These are phyloP conservation scores for Kluyveromyces marxianus DNA, from an alignment of 1,139 yeast genomes.

Conservation along the genomic window DNA sequence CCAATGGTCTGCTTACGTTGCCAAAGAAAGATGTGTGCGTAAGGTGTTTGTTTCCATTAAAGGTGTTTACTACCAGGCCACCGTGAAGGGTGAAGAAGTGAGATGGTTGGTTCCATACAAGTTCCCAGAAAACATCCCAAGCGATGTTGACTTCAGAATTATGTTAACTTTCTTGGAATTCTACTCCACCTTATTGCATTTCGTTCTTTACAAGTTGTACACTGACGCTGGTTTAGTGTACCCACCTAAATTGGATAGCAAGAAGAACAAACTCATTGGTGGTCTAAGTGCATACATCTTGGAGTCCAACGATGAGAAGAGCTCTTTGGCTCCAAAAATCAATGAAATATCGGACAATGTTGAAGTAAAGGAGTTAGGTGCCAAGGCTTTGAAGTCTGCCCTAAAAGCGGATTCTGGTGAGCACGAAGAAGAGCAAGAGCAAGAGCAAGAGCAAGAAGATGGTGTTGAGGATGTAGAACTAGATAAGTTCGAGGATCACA, in stretches of 20 bases:
- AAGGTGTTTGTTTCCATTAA: conserved; percentile 94
- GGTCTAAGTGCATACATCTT: conserved; percentile 81
- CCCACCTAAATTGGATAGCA: conserved; percentile 78
- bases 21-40: conserved; percentile 71
- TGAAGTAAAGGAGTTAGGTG: conserved; percentile 31
- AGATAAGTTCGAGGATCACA: conserved; percentile 62
- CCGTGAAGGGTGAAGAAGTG: conserved; percentile 81
- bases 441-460: conserved; percentile 35
- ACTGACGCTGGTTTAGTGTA: conserved; percentile 78
- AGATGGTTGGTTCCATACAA: conserved; percentile 97
- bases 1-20: conserved; percentile 93
- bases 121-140: conserved; percentile 91
- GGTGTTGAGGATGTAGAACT: conserved; percentile 44
- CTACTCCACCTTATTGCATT: conserved; percentile 85
- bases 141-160: conserved; percentile 91
- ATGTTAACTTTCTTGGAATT: conserved; percentile 96
- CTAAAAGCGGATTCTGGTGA: conserved; percentile 34
- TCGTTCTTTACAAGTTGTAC: conserved; percentile 77
- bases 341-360: conserved; percentile 22
- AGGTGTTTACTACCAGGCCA: conserved; percentile 94
- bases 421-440: conserved; percentile 33
- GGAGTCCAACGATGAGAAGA: conserved; percentile 41
- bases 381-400: conserved; percentile 33
- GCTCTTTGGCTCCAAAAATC: conserved; percentile 38
- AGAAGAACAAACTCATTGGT: conserved; percentile 75